Evolutionary conservation across 495 filamentous ascomycete species (phyloP), one percentile per base, ranked within the genome.

Genomic region (Hypoxylon lenormandii): DNA sequence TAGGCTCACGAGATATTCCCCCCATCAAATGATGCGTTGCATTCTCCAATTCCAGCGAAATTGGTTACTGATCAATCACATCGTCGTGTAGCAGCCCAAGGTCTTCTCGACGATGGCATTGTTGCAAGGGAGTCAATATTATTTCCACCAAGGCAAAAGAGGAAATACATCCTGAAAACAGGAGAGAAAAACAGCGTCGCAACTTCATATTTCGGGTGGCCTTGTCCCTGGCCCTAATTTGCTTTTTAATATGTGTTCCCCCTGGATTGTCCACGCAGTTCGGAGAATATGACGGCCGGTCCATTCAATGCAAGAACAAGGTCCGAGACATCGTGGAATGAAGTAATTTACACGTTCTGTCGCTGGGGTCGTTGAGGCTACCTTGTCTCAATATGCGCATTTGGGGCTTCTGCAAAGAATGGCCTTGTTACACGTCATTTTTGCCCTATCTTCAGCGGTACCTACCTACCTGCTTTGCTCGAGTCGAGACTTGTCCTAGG

Each of bases 201-300:
- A 72, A 68, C 63, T 42, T 68, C 58, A 67, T 68, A 67, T 69
- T 69, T 72, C 60, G 60, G 59, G 50, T 68, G 54, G 51, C 50
- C 48, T 60, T 56, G 48, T 72, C 60, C 69, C 59, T 72, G 59
- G 59, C 53, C n/a, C 54, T 69, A 64, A 72, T 72, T 72, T 72
- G 22, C 64, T 68, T 72, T 61, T 68, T 68, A 72, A 68, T 64
- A 49, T 64, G 28, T 36, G n/a, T 19, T 30, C 56, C 69, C 69
- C 69, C 64, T 56, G 57, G 50, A 22, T 26, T 49, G 2, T 57
- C 57, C n/a, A 38, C 56, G 40, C 67, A 48, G 53, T 56, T 56
- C 64, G 69, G 69, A 64, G 59, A 69, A 72, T 64, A 59, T 60
- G 33, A 57, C 26, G 28, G 53, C 33, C 43, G n/a, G 64, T 64